phyloP scores from a whole-genome alignment of 345 rosid genomes.

The Acer campestre region DNA sequence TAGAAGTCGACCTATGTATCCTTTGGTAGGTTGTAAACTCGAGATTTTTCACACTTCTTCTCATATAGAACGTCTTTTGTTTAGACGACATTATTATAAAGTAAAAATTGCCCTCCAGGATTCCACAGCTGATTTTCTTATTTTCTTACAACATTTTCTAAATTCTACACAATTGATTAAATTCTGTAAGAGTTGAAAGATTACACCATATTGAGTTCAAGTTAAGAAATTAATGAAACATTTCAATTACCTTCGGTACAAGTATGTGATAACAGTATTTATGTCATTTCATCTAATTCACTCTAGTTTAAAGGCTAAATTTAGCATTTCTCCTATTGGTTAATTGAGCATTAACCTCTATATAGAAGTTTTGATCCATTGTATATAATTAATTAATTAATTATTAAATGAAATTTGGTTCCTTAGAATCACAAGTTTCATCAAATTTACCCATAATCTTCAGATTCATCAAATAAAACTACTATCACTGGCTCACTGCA shows the following conservation, averaged over 20 bases:
- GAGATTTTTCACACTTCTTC: not conserved
- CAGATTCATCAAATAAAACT: not conserved
- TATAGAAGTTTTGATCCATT: not conserved
- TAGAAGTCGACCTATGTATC: too few relatives aligned
- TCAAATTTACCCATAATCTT: not conserved
- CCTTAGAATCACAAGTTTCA: not conserved
- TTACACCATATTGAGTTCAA: not conserved
- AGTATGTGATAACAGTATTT: not conserved
- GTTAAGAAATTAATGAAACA: not conserved
- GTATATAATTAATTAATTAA: not conserved
- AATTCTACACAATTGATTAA: not conserved
- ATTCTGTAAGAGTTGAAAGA: not conserved
- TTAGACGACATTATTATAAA: not conserved
- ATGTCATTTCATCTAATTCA: not conserved
- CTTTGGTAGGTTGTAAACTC: not conserved
- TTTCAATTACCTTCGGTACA: not conserved
- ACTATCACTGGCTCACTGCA: not conserved
- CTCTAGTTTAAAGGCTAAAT: not conserved
- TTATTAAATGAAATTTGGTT: not conserved
- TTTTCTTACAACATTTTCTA: not conserved
- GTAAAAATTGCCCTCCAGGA: not conserved
- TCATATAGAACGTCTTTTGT: not conserved
- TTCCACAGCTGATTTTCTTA: not conserved
- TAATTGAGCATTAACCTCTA: not conserved
- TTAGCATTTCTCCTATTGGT: not conserved